Evolutionary conservation across 495 filamentous ascomycete genomes (phyloP).

Genomic region (Talaromyces adpressus): DNA sequence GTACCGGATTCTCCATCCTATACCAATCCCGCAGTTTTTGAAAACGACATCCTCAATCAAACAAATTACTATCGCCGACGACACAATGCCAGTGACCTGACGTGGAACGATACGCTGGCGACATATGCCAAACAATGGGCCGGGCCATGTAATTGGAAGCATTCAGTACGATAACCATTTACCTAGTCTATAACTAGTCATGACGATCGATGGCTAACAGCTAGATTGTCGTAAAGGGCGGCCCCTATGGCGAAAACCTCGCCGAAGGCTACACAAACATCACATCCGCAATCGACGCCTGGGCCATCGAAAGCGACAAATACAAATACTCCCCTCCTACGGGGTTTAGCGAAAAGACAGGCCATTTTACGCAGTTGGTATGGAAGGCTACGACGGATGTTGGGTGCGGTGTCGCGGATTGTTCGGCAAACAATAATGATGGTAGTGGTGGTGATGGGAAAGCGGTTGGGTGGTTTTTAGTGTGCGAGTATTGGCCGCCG

Average conservation of each 20-base stretch:
- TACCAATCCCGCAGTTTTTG: constrained; percentile 40
- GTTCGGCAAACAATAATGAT: constrained; percentile 30
- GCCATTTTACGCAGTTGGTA: constrained; percentile 80
- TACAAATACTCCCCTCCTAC: constrained; percentile 53
- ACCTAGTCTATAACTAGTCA: too few relatives aligned
- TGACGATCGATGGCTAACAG: too few relatives aligned
- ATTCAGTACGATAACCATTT: constrained; percentile 50
- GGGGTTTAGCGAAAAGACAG: constrained; percentile 57
- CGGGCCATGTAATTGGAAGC: constrained; percentile 50
- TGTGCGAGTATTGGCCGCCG: constrained; percentile 71
- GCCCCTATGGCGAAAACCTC: constrained; percentile 74
- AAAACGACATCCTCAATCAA: constrained; percentile 51
- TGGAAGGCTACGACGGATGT: constrained; percentile 65
- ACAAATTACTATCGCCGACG: constrained; percentile 60
- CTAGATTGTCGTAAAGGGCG: constrained; percentile 32
- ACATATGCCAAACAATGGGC: constrained; percentile 48
- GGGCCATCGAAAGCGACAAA: constrained; percentile 54
- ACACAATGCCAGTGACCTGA: constrained; percentile 54
- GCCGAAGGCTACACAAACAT: constrained; percentile 60
- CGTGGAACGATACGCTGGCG: constrained; percentile 61
- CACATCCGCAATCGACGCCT: constrained; percentile 52
- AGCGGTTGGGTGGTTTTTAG: constrained; percentile 63
- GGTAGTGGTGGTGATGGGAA: neutral
- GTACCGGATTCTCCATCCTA: constrained; percentile 37
- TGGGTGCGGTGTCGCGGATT: constrained; percentile 60